phyloP scores from a whole-genome alignment of 2,329 filamentous ascomycete species.

The Epichloe bromicola region DNA sequence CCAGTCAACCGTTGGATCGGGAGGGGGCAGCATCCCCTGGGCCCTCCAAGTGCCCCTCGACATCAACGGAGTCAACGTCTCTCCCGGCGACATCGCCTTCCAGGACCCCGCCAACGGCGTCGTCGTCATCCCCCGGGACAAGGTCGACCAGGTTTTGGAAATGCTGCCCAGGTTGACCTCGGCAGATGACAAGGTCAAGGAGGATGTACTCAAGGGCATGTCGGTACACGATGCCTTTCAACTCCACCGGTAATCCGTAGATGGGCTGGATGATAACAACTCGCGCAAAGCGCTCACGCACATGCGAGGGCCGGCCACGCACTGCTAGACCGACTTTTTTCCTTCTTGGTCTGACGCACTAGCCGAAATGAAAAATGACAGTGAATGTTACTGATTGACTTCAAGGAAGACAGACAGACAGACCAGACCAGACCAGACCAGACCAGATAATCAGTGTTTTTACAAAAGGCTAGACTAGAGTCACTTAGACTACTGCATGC shows the following conservation, averaged over 20 bases:
- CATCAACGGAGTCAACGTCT: conserved; percentile 29
- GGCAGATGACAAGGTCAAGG: conserved; percentile 49
- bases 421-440: too few species aligned
- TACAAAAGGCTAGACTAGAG: too few species aligned
- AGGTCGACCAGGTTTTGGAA: conserved; percentile 46
- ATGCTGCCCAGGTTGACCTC: conserved; percentile 37
- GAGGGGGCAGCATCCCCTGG: conserved; percentile 42
- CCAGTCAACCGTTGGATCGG: conserved; percentile 44
- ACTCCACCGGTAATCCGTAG: conserved; percentile 28
- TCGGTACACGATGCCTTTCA: conserved; percentile 55
- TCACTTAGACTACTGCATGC: neutral
- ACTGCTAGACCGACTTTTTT: too few species aligned
- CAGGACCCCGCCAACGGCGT: conserved; percentile 57
- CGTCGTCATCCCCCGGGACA: conserved; percentile 50
- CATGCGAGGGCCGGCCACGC: neutral
- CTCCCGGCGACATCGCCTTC: conserved; percentile 54
- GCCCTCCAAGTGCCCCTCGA: conserved; percentile 33
- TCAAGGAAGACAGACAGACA: too few species aligned
- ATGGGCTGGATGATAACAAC: neutral
- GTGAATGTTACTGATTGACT: too few species aligned
- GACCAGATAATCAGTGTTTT: too few species aligned
- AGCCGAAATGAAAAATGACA: too few species aligned
- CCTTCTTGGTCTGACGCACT: too few species aligned
- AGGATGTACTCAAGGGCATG: conserved; percentile 49
- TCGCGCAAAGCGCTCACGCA: neutral